These are phyloP conservation scores for Paramecium primaurelia DNA, from an alignment of 73 alveolate species.

Conservation along the genomic window DNA sequence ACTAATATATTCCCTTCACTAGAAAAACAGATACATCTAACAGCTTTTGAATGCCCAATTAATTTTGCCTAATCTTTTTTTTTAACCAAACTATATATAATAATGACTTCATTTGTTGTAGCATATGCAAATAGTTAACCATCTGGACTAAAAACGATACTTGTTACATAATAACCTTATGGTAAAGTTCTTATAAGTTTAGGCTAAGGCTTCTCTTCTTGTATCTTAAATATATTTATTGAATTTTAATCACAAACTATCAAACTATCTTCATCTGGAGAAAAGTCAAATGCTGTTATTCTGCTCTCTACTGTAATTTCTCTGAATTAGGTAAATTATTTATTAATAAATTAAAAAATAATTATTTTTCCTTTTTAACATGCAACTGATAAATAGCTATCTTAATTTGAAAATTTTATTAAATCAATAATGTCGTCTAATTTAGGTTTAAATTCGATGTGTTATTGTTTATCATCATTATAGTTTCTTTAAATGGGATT, in stretches of 20 bases:
- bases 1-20: not conserved
- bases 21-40: not conserved
- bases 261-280: not conserved
- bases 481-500: too few species aligned
- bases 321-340: not conserved
- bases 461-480: not conserved
- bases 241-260: not conserved
- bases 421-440: not conserved
- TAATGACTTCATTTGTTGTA: not conserved
- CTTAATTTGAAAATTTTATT: not conserved
- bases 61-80: not conserved
- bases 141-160: not conserved
- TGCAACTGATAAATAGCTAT: not conserved
- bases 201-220: not conserved
- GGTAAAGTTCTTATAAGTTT: not conserved
- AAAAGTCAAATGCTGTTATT: not conserved
- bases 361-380: not conserved
- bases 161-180: not conserved
- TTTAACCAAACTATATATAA: not conserved
- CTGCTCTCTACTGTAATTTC: not conserved
- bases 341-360: not conserved
- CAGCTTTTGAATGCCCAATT: not conserved
- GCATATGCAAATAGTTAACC: not conserved
- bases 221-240: not conserved
- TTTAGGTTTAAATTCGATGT: not conserved